Percentiles rank a stretch among this genome's conserved stretches.
Evolutionary conservation across 441 rosid genomes (phyloP).

Genomic region (Francoa sonchifolia): DNA sequence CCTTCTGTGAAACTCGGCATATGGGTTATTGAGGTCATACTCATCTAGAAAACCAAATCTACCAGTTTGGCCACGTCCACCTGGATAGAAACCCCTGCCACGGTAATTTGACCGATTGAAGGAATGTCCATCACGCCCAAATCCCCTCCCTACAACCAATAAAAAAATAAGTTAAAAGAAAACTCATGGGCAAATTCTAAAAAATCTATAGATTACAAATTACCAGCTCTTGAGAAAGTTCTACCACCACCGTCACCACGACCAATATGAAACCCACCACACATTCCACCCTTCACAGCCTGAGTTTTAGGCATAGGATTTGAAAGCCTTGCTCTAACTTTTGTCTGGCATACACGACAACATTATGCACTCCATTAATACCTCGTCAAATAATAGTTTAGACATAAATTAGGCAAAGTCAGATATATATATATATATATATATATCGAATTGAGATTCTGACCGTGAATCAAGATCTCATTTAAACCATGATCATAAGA

Average conservation of each 20-base stretch:
- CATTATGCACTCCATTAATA: conserved; percentile 7
- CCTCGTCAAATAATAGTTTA: neutral
- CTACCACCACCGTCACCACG: conserved; percentile 20
- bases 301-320: conserved; percentile 65
- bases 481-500: too few relatives aligned
- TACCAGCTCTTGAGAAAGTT: conserved; percentile 41
- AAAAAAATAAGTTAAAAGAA: neutral
- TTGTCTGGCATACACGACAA: conserved; percentile 22
- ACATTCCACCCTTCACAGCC: conserved; percentile 59
- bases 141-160: conserved; percentile 30
- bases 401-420: neutral
- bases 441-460: neutral
- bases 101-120: conserved; percentile 24
- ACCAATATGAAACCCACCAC: conserved; percentile 52
- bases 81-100: conserved; percentile 27
- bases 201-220: neutral
- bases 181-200: conserved; percentile 1
- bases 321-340: conserved; percentile 52
- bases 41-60: conserved; percentile 25
- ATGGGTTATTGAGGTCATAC: conserved; percentile 19
- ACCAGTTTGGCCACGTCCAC: conserved; percentile 25
- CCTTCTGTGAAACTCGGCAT: conserved; percentile 27
- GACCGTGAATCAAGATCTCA: too few relatives aligned
- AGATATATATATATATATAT: too few relatives aligned
- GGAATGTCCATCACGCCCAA: conserved; percentile 29